Percentiles rank a stretch among this genome's conserved stretches.
Evolutionary conservation across 163 green algal genomes (phyloP).

Genomic region (Chlamydomonas reinhardtii): DNA sequence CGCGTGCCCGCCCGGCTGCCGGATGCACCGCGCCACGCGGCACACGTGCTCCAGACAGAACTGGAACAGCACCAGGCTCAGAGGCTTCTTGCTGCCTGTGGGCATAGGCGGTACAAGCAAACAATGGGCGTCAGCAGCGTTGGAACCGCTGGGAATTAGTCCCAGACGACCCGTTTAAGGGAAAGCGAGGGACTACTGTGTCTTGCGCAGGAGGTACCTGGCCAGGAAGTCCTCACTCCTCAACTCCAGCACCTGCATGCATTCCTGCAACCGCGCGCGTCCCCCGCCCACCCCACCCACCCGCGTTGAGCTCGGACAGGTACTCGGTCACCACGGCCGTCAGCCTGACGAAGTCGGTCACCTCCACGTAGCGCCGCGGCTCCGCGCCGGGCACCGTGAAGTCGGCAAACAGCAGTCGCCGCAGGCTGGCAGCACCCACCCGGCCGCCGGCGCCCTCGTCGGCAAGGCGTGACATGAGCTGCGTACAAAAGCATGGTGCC

Average conservation of each 20-base stretch:
- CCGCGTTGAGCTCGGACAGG: constrained; percentile 70
- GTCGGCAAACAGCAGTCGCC: constrained; percentile 70
- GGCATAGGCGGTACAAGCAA: neutral
- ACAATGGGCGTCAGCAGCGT: too few relatives aligned
- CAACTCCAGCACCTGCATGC: too few relatives aligned
- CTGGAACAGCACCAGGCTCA: constrained; percentile 71
- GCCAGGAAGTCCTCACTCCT: too few relatives aligned
- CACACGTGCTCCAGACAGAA: constrained; percentile 72
- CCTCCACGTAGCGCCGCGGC: constrained; percentile 54
- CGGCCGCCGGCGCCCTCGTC: constrained; percentile 13
- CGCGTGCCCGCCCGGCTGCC: constrained; percentile 68
- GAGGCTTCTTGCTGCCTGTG: constrained; percentile 63
- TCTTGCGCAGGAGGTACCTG: too few relatives aligned
- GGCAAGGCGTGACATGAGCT: constrained; percentile 75
- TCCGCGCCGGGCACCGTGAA: constrained; percentile 68
- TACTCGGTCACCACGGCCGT: constrained; percentile 66
- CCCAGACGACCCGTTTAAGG: too few relatives aligned
- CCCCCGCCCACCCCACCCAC: neutral
- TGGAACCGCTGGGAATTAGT: too few relatives aligned
- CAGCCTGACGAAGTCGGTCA: constrained; percentile 54
- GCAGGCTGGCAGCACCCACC: constrained; percentile 53
- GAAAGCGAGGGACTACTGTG: too few relatives aligned
- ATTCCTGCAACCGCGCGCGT: too few relatives aligned
- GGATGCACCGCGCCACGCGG: constrained; percentile 61
- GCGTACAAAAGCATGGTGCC: constrained; percentile 1